A percentile compares a stretch with the other conserved stretches of the same genome.
These are phyloP conservation scores for Malania oleifera DNA, from an alignment of 164 flowering plant genomes.

Conservation along the genomic window DNA sequence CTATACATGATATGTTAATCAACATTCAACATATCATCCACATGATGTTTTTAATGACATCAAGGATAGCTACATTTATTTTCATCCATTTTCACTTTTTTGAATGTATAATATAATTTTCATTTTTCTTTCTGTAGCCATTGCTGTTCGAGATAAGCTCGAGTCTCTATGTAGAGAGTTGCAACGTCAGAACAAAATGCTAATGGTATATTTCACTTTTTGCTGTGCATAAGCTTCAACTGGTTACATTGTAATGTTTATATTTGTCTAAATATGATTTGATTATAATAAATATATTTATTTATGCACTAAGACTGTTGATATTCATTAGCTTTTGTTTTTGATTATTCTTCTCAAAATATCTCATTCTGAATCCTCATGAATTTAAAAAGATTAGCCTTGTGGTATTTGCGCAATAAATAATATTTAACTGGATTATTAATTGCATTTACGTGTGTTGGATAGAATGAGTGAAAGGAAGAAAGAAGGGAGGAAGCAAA, in stretches of 20 bases:
- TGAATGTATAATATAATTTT: neutral
- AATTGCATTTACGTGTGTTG: too few relatives aligned
- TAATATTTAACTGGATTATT: too few relatives aligned
- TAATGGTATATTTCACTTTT: constrained; percentile 55
- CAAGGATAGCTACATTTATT: neutral
- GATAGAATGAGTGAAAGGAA: too few relatives aligned
- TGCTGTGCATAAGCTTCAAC: neutral
- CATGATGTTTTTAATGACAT: neutral
- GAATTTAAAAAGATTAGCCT: too few relatives aligned
- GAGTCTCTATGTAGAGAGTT: constrained; percentile 94
- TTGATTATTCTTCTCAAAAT: too few relatives aligned
- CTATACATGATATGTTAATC: neutral
- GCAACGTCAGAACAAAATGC: constrained; percentile 86
- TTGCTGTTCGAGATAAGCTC: constrained; percentile 85
- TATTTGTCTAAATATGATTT: neutral
- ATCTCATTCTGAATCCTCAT: too few relatives aligned
- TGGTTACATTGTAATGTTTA: neutral
- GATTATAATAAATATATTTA: neutral
- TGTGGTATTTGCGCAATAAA: too few relatives aligned
- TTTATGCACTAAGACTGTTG: neutral
- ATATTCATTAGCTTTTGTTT: too few relatives aligned
- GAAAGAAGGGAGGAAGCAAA: too few relatives aligned
- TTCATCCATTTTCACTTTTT: neutral
- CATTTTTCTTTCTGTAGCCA: constrained; percentile 40
- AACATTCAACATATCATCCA: neutral